Base-by-base conservation (phyloP, 192 early-diverging fungal species). In the Podila epigama region DNA sequence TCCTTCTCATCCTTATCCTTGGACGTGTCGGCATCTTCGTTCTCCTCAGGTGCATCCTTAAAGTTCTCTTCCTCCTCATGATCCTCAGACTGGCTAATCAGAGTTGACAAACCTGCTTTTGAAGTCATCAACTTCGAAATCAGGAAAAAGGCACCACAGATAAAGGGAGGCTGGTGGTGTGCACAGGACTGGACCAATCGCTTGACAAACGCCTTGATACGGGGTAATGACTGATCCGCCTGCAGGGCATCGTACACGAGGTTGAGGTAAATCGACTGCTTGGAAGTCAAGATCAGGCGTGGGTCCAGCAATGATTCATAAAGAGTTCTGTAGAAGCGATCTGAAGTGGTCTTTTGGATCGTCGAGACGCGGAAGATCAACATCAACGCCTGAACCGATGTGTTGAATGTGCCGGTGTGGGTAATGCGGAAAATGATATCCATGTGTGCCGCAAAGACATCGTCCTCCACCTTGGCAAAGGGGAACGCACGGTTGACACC, bases 401-500 rank as follows among this genome's bases (percentile, higher is more conserved):
- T 95, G 80, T 94, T 95, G 78, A 99, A 99, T 34, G 91, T 94
- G 44, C 90, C 91, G 11, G 91, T 86, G 68, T 97, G 95, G 20
- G 92, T 90, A 42, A 99, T 90, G 29, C 88, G 91, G 90, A 97
- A 98, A 31, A 99, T 83, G n/a, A 92, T 89, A 58, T 94, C 87
- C 73, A 97, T 87, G 70, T 97, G 92, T 48, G 86, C 82, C 44
- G 95, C 87, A 68, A 79, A 91, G 81, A 87, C 83, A 20, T 82
- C 77, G 71, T 95, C 92, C 6, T 92, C 91, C 28, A 97, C 82
- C 68, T 94, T 89, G 28, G 94, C 83, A 63, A 90, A 99, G 31
- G 95, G 95, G 79, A 97, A 93, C 5, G 95, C 93, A 52, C 97
- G 95, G 73, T 98, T 97, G 31, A 99, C 88, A 60, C 97, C 97